Conservation (phyloP, 208 protist species). For the Acanthamoeba lenticulata region DNA sequence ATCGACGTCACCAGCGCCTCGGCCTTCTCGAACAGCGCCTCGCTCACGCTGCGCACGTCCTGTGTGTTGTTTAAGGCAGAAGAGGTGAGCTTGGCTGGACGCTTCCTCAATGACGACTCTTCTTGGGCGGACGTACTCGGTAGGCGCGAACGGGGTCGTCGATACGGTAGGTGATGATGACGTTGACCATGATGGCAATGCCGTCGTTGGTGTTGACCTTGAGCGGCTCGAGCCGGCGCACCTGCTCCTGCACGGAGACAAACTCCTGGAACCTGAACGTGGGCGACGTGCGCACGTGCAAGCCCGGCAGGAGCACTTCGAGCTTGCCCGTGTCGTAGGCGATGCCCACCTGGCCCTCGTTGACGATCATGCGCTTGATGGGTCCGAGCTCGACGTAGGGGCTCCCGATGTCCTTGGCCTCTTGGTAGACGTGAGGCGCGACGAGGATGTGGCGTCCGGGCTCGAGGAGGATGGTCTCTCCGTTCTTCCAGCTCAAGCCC, state of each 20-base stretch:
- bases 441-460: neutral
- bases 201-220: conserved; percentile 36
- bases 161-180: conserved; percentile 23
- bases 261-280: neutral
- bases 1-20: conserved; percentile 1
- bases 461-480: neutral
- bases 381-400: neutral
- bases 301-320: neutral
- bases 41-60: conserved; percentile 4
- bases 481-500: conserved; percentile 18
- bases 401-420: neutral
- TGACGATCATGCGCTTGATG: neutral
- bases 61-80: neutral
- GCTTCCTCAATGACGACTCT: too few species aligned
- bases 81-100: too few species aligned
- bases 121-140: too few species aligned
- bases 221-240: neutral
- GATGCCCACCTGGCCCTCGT: conserved; percentile 7
- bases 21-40: conserved; percentile 1
- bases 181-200: conserved; percentile 20
- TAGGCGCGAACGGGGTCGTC: neutral
- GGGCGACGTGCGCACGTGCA: neutral
- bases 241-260: conserved; percentile 1
- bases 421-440: neutral
- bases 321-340: conserved; percentile 2